A percentile compares a stretch with the other conserved stretches of the same genome.
phyloP scores from a whole-genome alignment of 192 early-diverging fungal genomes.

The Geranomyces michiganensis region DNA sequence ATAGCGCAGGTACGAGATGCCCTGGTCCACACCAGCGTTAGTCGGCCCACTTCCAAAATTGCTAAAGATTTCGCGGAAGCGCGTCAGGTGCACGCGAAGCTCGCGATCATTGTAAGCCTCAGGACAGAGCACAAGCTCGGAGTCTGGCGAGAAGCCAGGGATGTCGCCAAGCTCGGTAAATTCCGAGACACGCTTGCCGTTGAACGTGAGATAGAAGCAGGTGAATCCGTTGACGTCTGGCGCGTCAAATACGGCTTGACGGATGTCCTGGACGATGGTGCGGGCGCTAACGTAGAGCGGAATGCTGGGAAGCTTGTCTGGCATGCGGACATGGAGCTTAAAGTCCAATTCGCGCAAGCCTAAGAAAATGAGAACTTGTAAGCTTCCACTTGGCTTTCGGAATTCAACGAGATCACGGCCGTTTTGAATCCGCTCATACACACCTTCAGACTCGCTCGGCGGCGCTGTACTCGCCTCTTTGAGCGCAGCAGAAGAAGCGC shows the following conservation, averaged over 20 bases:
- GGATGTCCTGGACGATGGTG: constrained; percentile 80
- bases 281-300: constrained; percentile 29
- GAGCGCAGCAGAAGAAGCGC: neutral
- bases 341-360: neutral
- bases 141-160: constrained; percentile 66
- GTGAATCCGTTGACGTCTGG: constrained; percentile 85
- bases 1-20: constrained; percentile 69
- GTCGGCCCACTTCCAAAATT: constrained; percentile 68
- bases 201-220: constrained; percentile 82
- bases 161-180: constrained; percentile 59
- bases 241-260: constrained; percentile 83
- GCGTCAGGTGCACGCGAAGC: constrained; percentile 84
- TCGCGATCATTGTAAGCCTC: constrained; percentile 92
- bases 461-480: neutral
- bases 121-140: constrained; percentile 64
- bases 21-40: constrained; percentile 72
- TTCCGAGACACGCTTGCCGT: constrained; percentile 77
- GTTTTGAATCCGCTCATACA: neutral
- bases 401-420: neutral
- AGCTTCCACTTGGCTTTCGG: neutral
- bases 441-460: neutral
- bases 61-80: constrained; percentile 82
- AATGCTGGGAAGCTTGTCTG: constrained; percentile 4
- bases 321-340: constrained; percentile 14
- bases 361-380: neutral